Evolutionary conservation across 106 monocot genomes (phyloP).

Genomic region (Alisma plantagoaquatica): DNA sequence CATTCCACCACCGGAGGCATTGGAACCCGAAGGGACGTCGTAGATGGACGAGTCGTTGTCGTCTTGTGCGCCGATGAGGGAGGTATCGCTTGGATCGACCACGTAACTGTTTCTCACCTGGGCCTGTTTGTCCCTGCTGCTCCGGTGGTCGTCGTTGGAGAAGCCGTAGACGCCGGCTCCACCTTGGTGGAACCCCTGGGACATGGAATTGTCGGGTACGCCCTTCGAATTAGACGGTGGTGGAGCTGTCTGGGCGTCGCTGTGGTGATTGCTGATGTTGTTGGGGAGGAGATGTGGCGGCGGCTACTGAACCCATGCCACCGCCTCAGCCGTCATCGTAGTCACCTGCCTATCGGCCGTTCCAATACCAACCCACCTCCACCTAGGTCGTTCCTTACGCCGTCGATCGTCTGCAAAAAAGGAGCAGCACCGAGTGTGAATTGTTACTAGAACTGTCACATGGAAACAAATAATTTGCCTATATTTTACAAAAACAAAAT

Average conservation of each 20-base stretch:
- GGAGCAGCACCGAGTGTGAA: no score
- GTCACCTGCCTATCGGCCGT: neutral
- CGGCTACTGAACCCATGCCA: slow-evolving; percentile 57
- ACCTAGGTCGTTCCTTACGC: no score
- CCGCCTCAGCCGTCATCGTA: slow-evolving; percentile 19
- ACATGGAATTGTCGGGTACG: slow-evolving; percentile 31
- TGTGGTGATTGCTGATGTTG: slow-evolving; percentile 4
- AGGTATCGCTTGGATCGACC: slow-evolving; percentile 24
- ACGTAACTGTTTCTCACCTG: slow-evolving; percentile 56
- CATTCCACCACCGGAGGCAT: slow-evolving; percentile 25
- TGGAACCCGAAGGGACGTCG: slow-evolving; percentile 21
- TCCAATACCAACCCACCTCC: neutral
- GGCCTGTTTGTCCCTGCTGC: slow-evolving; percentile 54
- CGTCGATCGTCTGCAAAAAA: no score
- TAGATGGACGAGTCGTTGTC: slow-evolving; percentile 2
- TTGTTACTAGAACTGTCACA: no score
- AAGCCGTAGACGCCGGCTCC: slow-evolving; percentile 59
- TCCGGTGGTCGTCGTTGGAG: slow-evolving; percentile 30
- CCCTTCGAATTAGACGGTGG: neutral
- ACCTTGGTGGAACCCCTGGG: slow-evolving; percentile 86
- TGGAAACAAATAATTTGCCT: no score
- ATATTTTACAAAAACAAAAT: no score
- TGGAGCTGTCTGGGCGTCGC: neutral
- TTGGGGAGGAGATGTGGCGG: slow-evolving; percentile 12
- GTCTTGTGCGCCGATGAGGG: slow-evolving; percentile 25